A percentile compares a stretch with the other conserved stretches of the same genome.
Evolutionary conservation across 257 asterid genomes (phyloP).

Genomic region (Solanum sparsipilum): DNA sequence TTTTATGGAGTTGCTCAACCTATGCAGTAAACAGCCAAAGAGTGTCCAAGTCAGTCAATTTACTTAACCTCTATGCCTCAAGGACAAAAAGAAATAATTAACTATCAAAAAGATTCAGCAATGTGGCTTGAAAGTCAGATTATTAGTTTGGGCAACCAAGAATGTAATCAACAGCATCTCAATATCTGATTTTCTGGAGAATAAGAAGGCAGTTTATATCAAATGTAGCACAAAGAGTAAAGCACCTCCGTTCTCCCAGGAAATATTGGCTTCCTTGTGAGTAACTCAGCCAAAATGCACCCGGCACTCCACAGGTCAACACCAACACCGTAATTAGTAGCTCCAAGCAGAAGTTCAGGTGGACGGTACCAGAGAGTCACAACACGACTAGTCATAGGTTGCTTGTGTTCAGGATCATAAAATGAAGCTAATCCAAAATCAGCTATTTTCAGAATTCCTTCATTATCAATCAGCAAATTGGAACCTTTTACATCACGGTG

Average conservation of each 20-base stretch:
- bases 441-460: constrained; percentile 72
- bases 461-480: constrained; percentile 65
- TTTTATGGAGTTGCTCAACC: constrained; percentile 95
- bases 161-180: background rate
- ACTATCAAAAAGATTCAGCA: background rate
- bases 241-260: constrained; percentile 93
- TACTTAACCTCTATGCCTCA: background rate
- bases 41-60: background rate
- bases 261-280: constrained; percentile 77
- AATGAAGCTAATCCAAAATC: constrained; percentile 87
- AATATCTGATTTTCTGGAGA: background rate
- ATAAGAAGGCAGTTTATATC: background rate
- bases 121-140: background rate
- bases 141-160: background rate
- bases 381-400: constrained; percentile 87
- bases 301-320: constrained; percentile 99
- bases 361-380: constrained; percentile 98
- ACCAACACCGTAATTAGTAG: constrained; percentile 64
- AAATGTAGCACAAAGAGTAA: background rate
- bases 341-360: constrained; percentile 86
- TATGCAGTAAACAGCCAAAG: constrained; percentile 4
- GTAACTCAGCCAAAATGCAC: constrained; percentile 81
- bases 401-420: constrained; percentile 48
- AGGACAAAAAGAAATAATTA: background rate
- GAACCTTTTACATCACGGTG: constrained; percentile 94